Conservation (phyloP, 2,329 filamentous ascomycete species). For the Corinectria fuckeliana region DNA sequence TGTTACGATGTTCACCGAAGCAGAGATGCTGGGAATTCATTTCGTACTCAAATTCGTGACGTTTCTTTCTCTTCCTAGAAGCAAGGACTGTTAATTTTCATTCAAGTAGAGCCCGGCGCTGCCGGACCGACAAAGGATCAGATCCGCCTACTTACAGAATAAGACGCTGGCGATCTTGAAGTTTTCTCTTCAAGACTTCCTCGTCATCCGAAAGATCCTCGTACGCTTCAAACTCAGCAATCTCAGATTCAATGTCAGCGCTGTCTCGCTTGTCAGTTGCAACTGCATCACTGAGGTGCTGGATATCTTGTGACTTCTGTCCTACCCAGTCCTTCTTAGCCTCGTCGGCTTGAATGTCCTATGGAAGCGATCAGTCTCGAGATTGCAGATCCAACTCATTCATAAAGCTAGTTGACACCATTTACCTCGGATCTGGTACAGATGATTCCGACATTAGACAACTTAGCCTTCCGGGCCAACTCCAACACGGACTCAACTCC, state of each 20-base stretch:
- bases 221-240: slow-evolving; percentile 14
- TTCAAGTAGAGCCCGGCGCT: no score
- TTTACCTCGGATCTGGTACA: slow-evolving; percentile 52
- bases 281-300: slow-evolving; percentile 24
- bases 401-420: accelerated
- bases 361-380: neutral
- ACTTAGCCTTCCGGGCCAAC: slow-evolving; percentile 44
- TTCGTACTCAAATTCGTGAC: slow-evolving; percentile 37
- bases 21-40: neutral
- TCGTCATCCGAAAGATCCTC: slow-evolving; percentile 22
- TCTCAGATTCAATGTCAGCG: slow-evolving; percentile 2
- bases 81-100: neutral
- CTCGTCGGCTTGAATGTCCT: slow-evolving; percentile 45
- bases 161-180: neutral
- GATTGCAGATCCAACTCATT: no score
- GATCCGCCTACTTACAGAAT: neutral
- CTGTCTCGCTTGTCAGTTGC: slow-evolving; percentile 13
- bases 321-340: slow-evolving; percentile 43
- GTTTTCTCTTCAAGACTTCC: neutral
- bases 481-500: slow-evolving; percentile 50
- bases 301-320: slow-evolving; percentile 22
- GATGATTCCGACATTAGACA: slow-evolving; percentile 52
- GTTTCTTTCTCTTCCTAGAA: slow-evolving; percentile 18
- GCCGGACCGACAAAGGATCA: neutral
- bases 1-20: neutral